These are phyloP conservation scores for Darksidea phi DNA, from an alignment of 495 filamentous ascomycete genomes.

Conservation along the genomic window DNA sequence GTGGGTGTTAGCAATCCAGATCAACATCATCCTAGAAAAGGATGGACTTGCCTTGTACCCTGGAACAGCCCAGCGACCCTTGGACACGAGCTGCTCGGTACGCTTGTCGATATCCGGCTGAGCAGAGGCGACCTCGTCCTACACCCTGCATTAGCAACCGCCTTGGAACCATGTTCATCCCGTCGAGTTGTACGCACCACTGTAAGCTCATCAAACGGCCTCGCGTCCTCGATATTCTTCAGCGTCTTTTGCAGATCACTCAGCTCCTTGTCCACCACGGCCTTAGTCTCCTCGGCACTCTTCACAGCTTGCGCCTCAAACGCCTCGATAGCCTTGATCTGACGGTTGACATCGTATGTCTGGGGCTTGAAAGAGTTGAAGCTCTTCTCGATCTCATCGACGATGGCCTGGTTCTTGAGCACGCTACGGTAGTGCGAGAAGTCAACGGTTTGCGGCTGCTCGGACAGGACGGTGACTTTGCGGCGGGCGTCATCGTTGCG, in stretches of 20 bases:
- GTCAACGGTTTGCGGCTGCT: conserved; percentile 81
- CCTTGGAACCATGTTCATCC: conserved; percentile 5
- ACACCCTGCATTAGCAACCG: conserved; percentile 38
- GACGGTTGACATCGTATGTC: conserved; percentile 83
- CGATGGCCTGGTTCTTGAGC: conserved; percentile 89
- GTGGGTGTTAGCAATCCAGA: conserved; percentile 3
- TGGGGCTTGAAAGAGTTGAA: conserved; percentile 85
- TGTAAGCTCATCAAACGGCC: conserved; percentile 95
- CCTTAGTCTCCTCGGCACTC: conserved; percentile 95
- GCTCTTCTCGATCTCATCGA: conserved; percentile 95
- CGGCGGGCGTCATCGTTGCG: conserved; percentile 98
- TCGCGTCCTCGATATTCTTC: conserved; percentile 92
- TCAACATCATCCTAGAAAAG: background rate
- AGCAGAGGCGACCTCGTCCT: conserved; percentile 93
- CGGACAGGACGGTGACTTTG: conserved; percentile 74
- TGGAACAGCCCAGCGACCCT: conserved; percentile 94
- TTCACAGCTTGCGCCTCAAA: conserved; percentile 96
- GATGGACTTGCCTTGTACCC: conserved; percentile 86
- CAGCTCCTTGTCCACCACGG: conserved; percentile 88
- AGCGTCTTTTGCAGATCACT: conserved; percentile 88
- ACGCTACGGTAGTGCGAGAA: conserved; percentile 86
- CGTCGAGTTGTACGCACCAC: conserved; percentile 67
- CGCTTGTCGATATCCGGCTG: conserved; percentile 95
- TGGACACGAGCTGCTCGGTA: conserved; percentile 85
- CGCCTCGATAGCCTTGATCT: conserved; percentile 94